Evolutionary conservation across 306 rosid species (phyloP).

Genomic region (Cucumis sativus): Cucumber_9930_V3 NC_026655.2:30968501-30969000

Average conservation of each 20-base stretch:
- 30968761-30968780: background rate
- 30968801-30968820: no score
- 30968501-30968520: background rate
- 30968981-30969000: conserved; percentile 54
- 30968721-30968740: background rate
- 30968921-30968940: conserved; percentile 65
- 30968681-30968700: no score
- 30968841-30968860: background rate
- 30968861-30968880: background rate
- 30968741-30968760: background rate
- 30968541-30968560: background rate
- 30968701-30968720: no score
- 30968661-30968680: no score
- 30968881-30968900: conserved; percentile 41
- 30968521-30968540: background rate
- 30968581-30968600: no score
- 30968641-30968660: no score
- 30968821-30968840: background rate
- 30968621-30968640: no score
- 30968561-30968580: no score
- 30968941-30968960: conserved; percentile 92
- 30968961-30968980: conserved; percentile 70
- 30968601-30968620: no score
- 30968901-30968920: conserved; percentile 52
- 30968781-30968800: no score